Evolutionary conservation across 1,139 yeast species (phyloP), one percentile per base, ranked within the genome.

Genomic region (Kurtzmaniella quercitrusa): DNA sequence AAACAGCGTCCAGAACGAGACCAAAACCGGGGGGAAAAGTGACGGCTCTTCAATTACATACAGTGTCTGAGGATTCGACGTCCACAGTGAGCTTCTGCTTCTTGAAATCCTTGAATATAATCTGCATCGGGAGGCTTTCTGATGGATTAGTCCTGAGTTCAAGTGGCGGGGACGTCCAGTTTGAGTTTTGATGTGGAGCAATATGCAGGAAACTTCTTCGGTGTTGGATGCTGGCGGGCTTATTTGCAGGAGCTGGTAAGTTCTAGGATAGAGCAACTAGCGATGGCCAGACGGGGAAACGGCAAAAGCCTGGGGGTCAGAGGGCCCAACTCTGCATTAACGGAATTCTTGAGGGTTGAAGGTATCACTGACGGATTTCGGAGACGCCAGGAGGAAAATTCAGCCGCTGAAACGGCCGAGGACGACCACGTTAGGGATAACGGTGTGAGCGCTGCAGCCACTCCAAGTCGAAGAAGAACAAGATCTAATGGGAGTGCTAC

Each of bases 101-200:
- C 70, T 91, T 90, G 67, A 93, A 87, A 66, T 93, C 96, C 63
- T 91, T 90, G 63, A 93, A 81, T 44, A 85, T 79, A 53, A 94
- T 73, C 67, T 84, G 86, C 95, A 93, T 90, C 10, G 31, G 31
- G 10, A 27, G 31, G 31, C 5, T n/a, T 27, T 27, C 4, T 27
- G 31, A 27, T 10, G 31, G 4, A 7, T 27, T 27, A n/a, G 10
- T 10, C n/a, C 12, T 27, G 10, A 8, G 11, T 23, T 27, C 5
- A 21, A 27, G 31, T 27, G 31, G 31, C 31, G 31, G 31, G 31
- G 14, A 27, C 14, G 12, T 27, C 31, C 12, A 27, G 31, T 27
- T 27, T 27, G 31, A 27, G 14, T n/a, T 4, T 11, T 3, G 5
- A 27, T n/a, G 12, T 11, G 14, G 12, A 27, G 31, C 31, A 11